phyloP scores from a whole-genome alignment of 2,329 filamentous ascomycete genomes.

The Xylaria sp. region DNA sequence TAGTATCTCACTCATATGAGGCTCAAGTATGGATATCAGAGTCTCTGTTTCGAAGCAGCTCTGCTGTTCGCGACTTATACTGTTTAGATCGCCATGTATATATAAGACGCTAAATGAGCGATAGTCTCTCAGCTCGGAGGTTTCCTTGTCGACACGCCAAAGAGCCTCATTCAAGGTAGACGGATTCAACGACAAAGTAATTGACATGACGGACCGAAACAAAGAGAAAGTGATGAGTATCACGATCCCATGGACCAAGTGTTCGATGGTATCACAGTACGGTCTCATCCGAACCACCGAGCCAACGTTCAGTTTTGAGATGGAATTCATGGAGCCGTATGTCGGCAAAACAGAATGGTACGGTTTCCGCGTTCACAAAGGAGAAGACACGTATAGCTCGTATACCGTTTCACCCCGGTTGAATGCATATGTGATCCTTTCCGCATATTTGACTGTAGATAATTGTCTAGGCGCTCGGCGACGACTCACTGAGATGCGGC shows the following conservation, averaged over 20 bases:
- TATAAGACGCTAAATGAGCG: not conserved
- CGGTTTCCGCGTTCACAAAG: not conserved
- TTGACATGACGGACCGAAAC: not conserved
- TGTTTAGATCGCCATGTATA: conserved; percentile 1
- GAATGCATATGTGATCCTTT: conserved; percentile 26
- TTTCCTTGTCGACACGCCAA: not conserved
- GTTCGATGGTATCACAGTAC: conserved; percentile 7
- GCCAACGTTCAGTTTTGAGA: too few species aligned
- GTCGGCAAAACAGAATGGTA: not conserved
- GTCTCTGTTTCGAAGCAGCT: not conserved
- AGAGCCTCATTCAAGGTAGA: not conserved
- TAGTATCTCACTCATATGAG: not conserved
- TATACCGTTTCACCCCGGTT: conserved; percentile 25
- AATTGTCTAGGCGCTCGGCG: conserved; percentile 4
- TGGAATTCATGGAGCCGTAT: conserved; percentile 23
- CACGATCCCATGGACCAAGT: not conserved
- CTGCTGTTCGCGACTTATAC: not conserved
- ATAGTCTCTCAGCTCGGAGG: not conserved
- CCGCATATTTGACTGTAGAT: conserved; percentile 2
- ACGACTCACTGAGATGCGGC: conserved; percentile 28
- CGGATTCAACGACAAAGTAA: not conserved
- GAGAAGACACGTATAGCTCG: not conserved
- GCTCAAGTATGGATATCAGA: not conserved
- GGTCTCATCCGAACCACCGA: not conserved
- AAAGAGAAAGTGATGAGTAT: conserved; percentile 6